phyloP scores from a whole-genome alignment of 2,329 filamentous ascomycete genomes.

The Scleromitrula shiraiana region DNA sequence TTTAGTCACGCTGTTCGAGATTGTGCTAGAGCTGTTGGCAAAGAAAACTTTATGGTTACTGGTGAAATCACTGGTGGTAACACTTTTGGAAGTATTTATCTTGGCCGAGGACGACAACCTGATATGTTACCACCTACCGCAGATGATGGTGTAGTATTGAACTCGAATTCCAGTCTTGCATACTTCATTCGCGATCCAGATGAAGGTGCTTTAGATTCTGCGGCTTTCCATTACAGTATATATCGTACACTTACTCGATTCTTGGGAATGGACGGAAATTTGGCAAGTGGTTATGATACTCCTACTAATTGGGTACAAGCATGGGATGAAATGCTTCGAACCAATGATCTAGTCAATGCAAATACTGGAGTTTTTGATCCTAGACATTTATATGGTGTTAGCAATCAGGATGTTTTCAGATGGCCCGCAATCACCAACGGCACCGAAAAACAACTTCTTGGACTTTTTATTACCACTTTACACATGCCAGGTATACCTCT shows the following conservation, averaged over 20 bases:
- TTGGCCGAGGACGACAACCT: slow-evolving; percentile 54
- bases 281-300: slow-evolving; percentile 45
- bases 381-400: slow-evolving; percentile 55
- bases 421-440: slow-evolving; percentile 53
- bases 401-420: slow-evolving; percentile 58
- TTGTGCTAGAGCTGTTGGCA: slow-evolving; percentile 49
- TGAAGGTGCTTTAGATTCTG: slow-evolving; percentile 47
- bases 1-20: slow-evolving; percentile 49
- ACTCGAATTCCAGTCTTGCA: slow-evolving; percentile 34
- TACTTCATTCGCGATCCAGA: slow-evolving; percentile 46
- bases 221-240: slow-evolving; percentile 56
- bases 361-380: slow-evolving; percentile 55
- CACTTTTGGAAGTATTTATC: slow-evolving; percentile 49
- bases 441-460: slow-evolving; percentile 48
- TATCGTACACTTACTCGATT: slow-evolving; percentile 56
- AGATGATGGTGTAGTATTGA: slow-evolving; percentile 40
- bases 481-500: slow-evolving; percentile 53
- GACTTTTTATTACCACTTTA: slow-evolving; percentile 49
- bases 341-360: slow-evolving; percentile 52
- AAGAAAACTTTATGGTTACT: slow-evolving; percentile 55
- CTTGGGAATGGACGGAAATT: slow-evolving; percentile 48
- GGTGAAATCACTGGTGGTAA: slow-evolving; percentile 58
- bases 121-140: slow-evolving; percentile 41
- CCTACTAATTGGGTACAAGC: slow-evolving; percentile 42
- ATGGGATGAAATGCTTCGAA: slow-evolving; percentile 49